Evolutionary conservation across 306 rosid genomes (phyloP), one percentile per base, ranked within the genome.

Genomic region (Vigna nakashimae): DNA sequence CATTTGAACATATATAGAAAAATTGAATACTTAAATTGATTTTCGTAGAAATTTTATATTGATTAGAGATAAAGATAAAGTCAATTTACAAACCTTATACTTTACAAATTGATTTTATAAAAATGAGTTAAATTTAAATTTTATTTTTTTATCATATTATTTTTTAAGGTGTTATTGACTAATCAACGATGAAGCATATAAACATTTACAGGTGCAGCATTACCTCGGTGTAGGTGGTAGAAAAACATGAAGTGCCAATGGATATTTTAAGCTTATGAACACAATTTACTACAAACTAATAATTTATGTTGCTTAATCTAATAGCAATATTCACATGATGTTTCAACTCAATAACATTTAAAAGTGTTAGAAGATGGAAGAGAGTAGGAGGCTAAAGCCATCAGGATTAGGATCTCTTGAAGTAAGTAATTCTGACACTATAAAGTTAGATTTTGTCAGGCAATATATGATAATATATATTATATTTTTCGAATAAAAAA

Each of bases 11-110:
- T n/a, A n/a, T n/a, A n/a, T 30, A 26, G 28, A 26, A 26, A 26
- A 2, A 26, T 26, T 26, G 28, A 2, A 3, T 26, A 3, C 3
- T 2, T 26, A 26, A 26, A 26, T 26, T 26, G 3, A 26, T 26
- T 26, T 2, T 26, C 0, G 3, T 26, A 3, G 0, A 26, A 26
- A 0, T 26, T 3, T 0, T 26, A 2, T 26, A 26, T 0, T 3
- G 3, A 26, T 26, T 26, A 26, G 3, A 26, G 3, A 26, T 2
- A 26, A 26, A 26, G 3, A 26, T 2, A 26, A 26, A 26, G 3
- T 26, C 0, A 26, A 26, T 26, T 26, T 26, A 26, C 2, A 26
- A 26, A 26, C 28, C 2, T 26, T 26, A 26, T 26, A 20, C 22
- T 26, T 26, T 26, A 26, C 4, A 26, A 26, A 26, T 26, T 0